Conservation (phyloP, 805 yeast genomes). For the Schizosaccharomyces osmophilus region DNA sequence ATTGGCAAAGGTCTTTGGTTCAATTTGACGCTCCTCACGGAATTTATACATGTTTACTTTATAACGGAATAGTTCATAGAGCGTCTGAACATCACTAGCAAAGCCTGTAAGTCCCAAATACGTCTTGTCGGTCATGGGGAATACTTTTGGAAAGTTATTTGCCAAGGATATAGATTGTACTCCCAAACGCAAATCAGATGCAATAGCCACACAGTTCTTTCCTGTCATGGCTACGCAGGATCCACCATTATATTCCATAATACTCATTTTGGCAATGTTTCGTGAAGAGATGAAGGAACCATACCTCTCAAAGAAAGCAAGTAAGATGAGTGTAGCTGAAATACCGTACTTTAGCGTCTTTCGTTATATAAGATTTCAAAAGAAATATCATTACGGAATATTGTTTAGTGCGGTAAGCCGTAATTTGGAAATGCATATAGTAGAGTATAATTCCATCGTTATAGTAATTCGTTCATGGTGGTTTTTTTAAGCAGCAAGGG, state of each 20-base stretch:
- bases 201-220: constrained; percentile 93
- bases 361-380: no score
- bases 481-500: no score
- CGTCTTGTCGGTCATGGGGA: constrained; percentile 52
- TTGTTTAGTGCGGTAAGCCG: no score
- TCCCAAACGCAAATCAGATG: constrained; percentile 83
- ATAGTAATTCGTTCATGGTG: no score
- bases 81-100: constrained; percentile 79
- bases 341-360: no score
- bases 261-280: constrained; percentile 1
- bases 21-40: constrained; percentile 74
- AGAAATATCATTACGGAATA: no score
- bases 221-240: constrained; percentile 97
- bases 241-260: constrained; percentile 31
- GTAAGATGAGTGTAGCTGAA: no score
- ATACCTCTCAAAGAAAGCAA: no score
- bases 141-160: constrained; percentile 79
- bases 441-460: no score
- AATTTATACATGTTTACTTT: constrained; percentile 74
- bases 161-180: constrained; percentile 79
- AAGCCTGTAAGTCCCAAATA: constrained; percentile 84
- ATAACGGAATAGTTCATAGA: constrained; percentile 51
- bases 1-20: constrained; percentile 83
- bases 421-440: no score
- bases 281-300: no score